Base-by-base conservation (phyloP, 2,329 filamentous ascomycete genomes). In the Sporothrix dimorphospora region DNA sequence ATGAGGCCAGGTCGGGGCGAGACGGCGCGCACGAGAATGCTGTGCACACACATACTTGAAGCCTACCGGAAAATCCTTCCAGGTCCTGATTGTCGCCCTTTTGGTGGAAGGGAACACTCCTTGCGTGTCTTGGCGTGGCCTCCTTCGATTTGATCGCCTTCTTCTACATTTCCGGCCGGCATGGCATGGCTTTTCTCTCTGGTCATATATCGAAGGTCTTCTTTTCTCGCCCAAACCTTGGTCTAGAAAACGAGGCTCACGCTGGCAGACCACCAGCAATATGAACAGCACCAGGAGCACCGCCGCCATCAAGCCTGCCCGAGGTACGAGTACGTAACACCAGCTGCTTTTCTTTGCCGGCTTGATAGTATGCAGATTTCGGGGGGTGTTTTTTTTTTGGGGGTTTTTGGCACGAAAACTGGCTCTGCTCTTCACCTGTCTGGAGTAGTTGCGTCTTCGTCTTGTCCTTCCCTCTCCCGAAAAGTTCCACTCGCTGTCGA, bases 321-420 rank as follows among this genome's bases (percentile, higher is more conserved):
- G n/a, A 47, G 65, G 8, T 45, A 42, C 59, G 38, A 19, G 14
- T 49, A 53, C 27, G 65, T 53, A 40, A 68, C 47, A 53, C 47
- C 19, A n/a, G n/a, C 24, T 19, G 14, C 40, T 66, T 27, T 24
- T n/a, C 30, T 21, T 51, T 21, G 27, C 65, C 45, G 51, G 27
- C 45, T 27, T 67, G 65, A 51, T 16, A 51, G 24, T 27, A 49
- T 67, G 65, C 45, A 67, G 19, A 68, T 53, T 14, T 68, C 65
- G 65, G 47, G 19, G 19, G 40, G 24, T 40, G 19, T 21, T 24
- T 63, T 14, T 55, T 16, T 30, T 55, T 30, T n/a, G n/a, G n/a
- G n/a, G n/a, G 8, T 21, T 19, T 7, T 65, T 45, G 45, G 59
- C 38, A 65, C 38, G 21, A 45, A 14, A 45, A 40, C 12, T 24